Conservation (phyloP, 106 monocot genomes). For the Apostasia shenzhenica region DNA sequence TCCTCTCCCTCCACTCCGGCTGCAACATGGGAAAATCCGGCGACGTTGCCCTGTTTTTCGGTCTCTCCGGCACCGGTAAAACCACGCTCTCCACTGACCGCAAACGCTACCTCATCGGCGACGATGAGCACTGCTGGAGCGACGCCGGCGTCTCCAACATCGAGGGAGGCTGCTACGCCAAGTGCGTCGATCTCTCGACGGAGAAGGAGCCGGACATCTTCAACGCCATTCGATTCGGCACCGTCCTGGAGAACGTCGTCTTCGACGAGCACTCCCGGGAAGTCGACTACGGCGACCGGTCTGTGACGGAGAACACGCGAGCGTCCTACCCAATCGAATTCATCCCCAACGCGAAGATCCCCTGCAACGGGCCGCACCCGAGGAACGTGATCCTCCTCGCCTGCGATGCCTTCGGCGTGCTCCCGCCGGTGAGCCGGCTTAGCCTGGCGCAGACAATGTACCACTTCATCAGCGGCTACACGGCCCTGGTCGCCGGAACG, state of each 20-base stretch:
- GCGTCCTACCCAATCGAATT: conserved; percentile 46
- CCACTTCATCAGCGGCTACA: conserved; percentile 56
- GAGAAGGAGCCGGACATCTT: conserved; percentile 85
- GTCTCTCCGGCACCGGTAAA: conserved; percentile 76
- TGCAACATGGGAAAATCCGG: conserved; percentile 71
- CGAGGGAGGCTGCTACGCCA: conserved; percentile 92
- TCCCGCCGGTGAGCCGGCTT: conserved; percentile 47
- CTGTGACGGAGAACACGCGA: conserved; percentile 44
- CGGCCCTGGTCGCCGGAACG: conserved; percentile 41
- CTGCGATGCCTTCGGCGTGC: conserved; percentile 45
- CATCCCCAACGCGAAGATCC: conserved; percentile 42
- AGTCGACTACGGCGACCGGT: conserved; percentile 35
- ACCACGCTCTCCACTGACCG: conserved; percentile 74
- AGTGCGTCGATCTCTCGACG: conserved; percentile 58
- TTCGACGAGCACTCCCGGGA: conserved; percentile 4
- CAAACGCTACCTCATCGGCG: conserved; percentile 59
- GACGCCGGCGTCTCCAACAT: conserved; percentile 75
- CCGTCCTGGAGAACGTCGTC: conserved; percentile 10
- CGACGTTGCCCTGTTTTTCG: conserved; percentile 84
- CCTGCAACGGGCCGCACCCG: conserved; percentile 43
- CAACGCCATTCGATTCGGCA: conserved; percentile 82
- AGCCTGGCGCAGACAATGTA: conserved; percentile 52
- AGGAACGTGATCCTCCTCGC: conserved; percentile 44
- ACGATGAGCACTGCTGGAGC: conserved; percentile 85
- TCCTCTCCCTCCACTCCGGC: conserved; percentile 72